Conservation (phyloP, 208 protist genomes). For the Spongospora subterranea region DNA sequence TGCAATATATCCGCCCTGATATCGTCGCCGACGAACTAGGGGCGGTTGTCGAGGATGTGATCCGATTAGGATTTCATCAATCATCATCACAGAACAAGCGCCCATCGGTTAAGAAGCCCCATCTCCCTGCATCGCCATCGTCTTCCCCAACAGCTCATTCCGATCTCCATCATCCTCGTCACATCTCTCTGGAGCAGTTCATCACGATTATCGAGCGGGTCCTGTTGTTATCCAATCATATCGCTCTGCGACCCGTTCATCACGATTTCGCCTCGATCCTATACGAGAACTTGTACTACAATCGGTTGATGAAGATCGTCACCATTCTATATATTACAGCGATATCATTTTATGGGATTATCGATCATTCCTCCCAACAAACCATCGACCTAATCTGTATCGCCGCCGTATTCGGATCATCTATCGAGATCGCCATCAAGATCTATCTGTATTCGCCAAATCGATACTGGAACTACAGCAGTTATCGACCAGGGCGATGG, state of each 20-base stretch:
- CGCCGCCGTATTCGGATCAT: not conserved
- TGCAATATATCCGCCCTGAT: not conserved
- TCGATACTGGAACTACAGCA: not conserved
- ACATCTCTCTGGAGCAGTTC: not conserved
- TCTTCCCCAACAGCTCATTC: not conserved
- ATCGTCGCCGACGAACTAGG: not conserved
- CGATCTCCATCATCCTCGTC: not conserved
- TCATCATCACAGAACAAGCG: too few species aligned
- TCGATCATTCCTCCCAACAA: not conserved
- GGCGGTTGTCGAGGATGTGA: not conserved
- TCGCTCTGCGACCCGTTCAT: not conserved
- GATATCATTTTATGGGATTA: not conserved
- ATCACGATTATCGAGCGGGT: not conserved
- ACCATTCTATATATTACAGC: not conserved
- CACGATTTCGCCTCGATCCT: not conserved
- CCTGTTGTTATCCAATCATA: not conserved
- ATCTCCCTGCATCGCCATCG: not conserved
- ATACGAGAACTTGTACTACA: not conserved
- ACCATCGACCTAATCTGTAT: not conserved
- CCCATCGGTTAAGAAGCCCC: too few species aligned
- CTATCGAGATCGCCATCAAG: not conserved
- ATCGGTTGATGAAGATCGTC: not conserved
- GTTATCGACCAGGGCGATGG: not conserved
- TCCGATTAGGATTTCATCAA: too few species aligned
- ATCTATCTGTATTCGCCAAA: not conserved